These are phyloP conservation scores for Pyricularia pennisetigena DNA, from an alignment of 2,329 filamentous ascomycete species.

Conservation along the genomic window DNA sequence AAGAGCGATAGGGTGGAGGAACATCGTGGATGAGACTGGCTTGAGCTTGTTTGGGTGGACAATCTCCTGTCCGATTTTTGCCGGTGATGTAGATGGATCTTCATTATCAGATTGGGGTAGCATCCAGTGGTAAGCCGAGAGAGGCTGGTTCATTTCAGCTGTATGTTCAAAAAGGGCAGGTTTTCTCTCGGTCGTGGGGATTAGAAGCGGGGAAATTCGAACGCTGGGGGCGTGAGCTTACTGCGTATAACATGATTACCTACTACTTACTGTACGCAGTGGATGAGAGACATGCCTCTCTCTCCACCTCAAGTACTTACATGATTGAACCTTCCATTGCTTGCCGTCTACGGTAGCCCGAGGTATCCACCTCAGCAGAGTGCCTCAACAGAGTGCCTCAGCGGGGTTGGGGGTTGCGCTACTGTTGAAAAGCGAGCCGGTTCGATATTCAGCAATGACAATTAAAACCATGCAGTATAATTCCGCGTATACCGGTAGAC, in stretches of 20 bases:
- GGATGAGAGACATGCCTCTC: background rate
- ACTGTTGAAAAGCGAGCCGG: background rate
- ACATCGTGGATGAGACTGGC: background rate
- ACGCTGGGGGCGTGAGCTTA: background rate
- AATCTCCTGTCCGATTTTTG: background rate
- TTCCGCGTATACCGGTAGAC: too few species aligned
- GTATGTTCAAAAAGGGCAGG: background rate
- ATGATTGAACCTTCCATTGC: background rate
- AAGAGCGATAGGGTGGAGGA: background rate
- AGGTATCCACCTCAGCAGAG: background rate
- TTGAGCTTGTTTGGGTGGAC: background rate
- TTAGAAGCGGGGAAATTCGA: background rate
- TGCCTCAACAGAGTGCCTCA: background rate
- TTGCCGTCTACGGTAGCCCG: background rate
- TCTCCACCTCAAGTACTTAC: background rate
- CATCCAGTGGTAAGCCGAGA: background rate
- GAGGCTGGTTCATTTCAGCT: background rate
- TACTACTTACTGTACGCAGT: background rate
- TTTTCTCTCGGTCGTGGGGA: background rate
- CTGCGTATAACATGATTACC: too few species aligned
- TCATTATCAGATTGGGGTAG: background rate
- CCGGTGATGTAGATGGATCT: background rate
- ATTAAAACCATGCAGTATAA: background rate
- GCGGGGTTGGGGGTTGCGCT: background rate
- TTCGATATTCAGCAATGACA: background rate